Base-by-base conservation (phyloP, 169 alveolate species). In the Plasmodium coatneyi region DNA sequence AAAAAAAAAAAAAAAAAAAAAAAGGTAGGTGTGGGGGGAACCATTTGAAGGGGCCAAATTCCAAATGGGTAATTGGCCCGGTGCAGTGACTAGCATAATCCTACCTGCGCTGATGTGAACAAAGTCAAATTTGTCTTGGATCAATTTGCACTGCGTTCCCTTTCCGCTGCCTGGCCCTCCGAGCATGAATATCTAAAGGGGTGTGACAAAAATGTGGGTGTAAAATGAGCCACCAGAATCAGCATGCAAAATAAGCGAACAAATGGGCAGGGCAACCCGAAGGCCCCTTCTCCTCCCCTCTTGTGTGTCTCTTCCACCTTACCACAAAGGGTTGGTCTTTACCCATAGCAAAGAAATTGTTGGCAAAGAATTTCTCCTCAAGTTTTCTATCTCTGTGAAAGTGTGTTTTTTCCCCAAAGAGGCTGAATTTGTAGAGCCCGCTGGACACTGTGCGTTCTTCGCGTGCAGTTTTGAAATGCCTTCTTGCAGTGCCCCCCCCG, bases 41-140 rank as follows among this genome's bases (percentile, higher is more conserved):
- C 70, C 14, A 34, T 78, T 10, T 34, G 32, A 2, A 3, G 34
- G 34, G 36, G 74, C 74, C 16, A 60, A 60, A 46, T 46, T 60
- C 14, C 14, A 60, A 60, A 60, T 22, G 74, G 74, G 5, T 2
- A 10, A 46, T 46, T 46, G 56, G 39, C 3, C 56, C 56, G 5
- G 5, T 12, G n/a, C 3, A n/a, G n/a, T 10, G 56, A 46, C 56
- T 46, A 46, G 10, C 56, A 60, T 12, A 60, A 22, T 80, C 66
- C 81, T 95, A 30, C 99, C 99, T 34, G 99, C 99, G 72, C 99
- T 97, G 25, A 98, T 89, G 93, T 98, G 99, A 87, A 90, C 92
- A 91, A 98, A 97, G 30, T 97, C 96, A 82, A 90, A 97, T 46
- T 76, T 74, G 72, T 95, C 96, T 56, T 89, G 95, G 56, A 97